Evolutionary conservation across 2,329 filamentous ascomycete genomes (phyloP).

Genomic region (Fusarium zealandicum): DNA sequence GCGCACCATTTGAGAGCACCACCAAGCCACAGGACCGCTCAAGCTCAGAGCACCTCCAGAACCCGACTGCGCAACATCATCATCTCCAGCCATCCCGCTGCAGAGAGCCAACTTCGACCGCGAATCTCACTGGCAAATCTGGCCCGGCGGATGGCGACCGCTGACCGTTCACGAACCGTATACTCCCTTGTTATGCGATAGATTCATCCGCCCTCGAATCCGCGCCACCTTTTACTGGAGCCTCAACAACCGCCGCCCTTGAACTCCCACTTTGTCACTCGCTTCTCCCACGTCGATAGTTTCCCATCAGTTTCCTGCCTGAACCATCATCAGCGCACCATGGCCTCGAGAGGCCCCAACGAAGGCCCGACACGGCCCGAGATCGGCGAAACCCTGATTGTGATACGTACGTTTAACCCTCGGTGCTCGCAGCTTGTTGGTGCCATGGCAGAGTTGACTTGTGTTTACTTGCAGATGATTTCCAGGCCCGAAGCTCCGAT

Average conservation of each 20-base stretch:
- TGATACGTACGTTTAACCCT: constrained; percentile 68
- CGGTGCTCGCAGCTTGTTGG: constrained; percentile 35
- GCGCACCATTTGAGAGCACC: constrained; percentile 28
- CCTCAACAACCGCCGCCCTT: constrained; percentile 36
- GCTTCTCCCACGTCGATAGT: constrained; percentile 30
- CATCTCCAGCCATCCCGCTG: constrained; percentile 38
- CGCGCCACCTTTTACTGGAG: constrained; percentile 31
- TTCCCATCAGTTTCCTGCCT: constrained; percentile 24
- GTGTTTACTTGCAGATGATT: constrained; percentile 72
- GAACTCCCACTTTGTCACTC: constrained; percentile 31
- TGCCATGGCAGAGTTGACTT: constrained; percentile 15
- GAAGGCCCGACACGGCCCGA: constrained; percentile 59
- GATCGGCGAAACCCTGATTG: constrained; percentile 71
- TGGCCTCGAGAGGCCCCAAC: constrained; percentile 53
- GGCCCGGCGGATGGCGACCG: constrained; percentile 36
- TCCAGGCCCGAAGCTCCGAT: constrained; percentile 88
- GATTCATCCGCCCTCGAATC: constrained; percentile 20
- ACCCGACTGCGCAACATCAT: constrained; percentile 35
- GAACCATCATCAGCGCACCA: constrained; percentile 39
- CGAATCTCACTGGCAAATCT: constrained; percentile 32
- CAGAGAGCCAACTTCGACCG: constrained; percentile 21
- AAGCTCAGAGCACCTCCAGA: constrained; percentile 36
- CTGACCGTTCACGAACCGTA: constrained; percentile 19
- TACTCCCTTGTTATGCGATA: constrained; percentile 16
- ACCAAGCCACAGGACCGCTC: constrained; percentile 33